Evolutionary conservation across 208 protist genomes (phyloP).

Genomic region (Trypanosoma caninum): DNA sequence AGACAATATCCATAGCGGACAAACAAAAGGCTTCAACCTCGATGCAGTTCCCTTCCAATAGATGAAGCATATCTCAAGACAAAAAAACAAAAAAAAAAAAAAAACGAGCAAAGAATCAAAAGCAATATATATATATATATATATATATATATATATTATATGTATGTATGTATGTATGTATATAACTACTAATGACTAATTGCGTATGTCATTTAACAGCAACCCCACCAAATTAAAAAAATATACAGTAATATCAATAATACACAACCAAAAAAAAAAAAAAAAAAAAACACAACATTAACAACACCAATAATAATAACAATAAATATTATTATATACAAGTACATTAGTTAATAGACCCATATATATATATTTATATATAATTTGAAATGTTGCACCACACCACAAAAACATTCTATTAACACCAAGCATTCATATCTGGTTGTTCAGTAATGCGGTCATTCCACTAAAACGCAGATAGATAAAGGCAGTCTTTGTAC

Average conservation of each 20-base stretch:
- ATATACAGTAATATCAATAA: constrained; percentile 1
- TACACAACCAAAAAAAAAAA: constrained; percentile 78
- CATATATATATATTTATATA: not conserved
- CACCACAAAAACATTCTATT: too few species aligned
- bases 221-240: not conserved
- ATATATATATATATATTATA: not conserved
- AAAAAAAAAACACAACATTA: constrained; percentile 88
- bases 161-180: not conserved
- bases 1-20: not conserved
- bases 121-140: too few species aligned
- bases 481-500: constrained; percentile 1
- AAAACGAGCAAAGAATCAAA: not conserved
- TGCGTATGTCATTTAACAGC: not conserved
- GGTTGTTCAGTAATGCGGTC: too few species aligned
- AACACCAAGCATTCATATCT: too few species aligned
- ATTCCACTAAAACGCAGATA: too few species aligned
- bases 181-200: not conserved
- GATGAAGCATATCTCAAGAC: not conserved
- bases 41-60: not conserved
- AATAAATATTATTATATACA: too few species aligned
- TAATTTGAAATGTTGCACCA: not conserved
- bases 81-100: constrained; percentile 3
- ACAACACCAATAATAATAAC: constrained; percentile 71
- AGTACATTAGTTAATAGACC: too few species aligned
- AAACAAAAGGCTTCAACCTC: not conserved